Base-by-base conservation (phyloP, 148 eudicot genomes). In the Cornus kousa region DNA sequence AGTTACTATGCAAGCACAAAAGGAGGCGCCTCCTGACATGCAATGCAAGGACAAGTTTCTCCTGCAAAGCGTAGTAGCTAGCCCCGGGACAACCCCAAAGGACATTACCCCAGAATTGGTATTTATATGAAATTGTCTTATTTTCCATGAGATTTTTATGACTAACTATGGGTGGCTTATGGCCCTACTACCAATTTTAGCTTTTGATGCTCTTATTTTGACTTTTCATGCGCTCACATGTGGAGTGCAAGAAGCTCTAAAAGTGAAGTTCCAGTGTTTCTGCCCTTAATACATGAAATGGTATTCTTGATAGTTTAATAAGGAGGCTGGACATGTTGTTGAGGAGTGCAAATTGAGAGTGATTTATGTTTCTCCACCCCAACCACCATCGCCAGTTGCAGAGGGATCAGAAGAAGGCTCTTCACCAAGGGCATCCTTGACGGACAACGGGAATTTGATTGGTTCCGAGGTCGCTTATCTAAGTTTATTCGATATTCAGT, bases 1-100 rank as follows among this genome's bases (percentile, higher is more conserved):
- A 93, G 97, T 93, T 22, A 93, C 97, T n/a, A 93, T 91, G 97
- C 97, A 91, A 90, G 95, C 95, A 31, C 97, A 89, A 67, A 93
- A 87, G 84, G 93, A 91, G 82, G 86, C 87, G 33, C 95, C 95
- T 79, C 32, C 92, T 74, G 97, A 90, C 69, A 83, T 91, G 93
- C 95, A 93, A 84, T 89, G 97, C 90, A 90, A 84, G 87, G 97
- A 93, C 77, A 93, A 93, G 72, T 93, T 93, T 82, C 88, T 93
- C 59, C 91, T 93, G 77, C 97, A 93, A 81, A 91, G 97, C 70
- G 93, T 86, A 57, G 79, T 89, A 33, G 92, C 92, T 48, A 74
- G 72, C 23, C 64, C 84, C 1, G 90, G 85, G 2, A 72, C 85
- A 55, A 75, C 85, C 50, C 74, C 85, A 24, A 93, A 90, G 82